Evolutionary conservation across 495 filamentous ascomycete species (phyloP), one percentile per base, ranked within the genome.

Genomic region (Collariella sp.): DNA sequence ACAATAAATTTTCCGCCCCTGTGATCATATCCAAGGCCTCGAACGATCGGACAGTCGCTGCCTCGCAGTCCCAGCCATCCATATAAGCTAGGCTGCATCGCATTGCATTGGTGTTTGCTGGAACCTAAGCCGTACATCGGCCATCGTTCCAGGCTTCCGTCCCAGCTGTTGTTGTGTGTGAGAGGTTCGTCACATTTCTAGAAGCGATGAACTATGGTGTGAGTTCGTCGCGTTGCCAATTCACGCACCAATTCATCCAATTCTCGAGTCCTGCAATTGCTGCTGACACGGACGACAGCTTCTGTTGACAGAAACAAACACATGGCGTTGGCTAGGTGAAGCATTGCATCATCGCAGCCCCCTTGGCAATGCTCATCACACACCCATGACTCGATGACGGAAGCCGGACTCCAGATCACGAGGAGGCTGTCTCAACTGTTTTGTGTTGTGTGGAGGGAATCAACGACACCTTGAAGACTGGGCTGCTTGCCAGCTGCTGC

Each of bases 321-420:
- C 26, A 31, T 31, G 5, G 26, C 26, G 26, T 45, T 26, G 42
- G 20, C 18, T 45, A 9, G 46, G 19, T 23, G 19, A 43, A 22
- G 22, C 34, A 52, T 52, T 52, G 50, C 50, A 52, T 38, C 41
- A 45, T 52, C 40, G 22, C 4, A 2, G 2, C 10, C 5, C 12
- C 33, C 26, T 36, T 36, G 46, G 18, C n/a, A 13, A 15, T 19
- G 31, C 18, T 24, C 2, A 11, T 23, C 34, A 11, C n/a, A n/a
- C n/a, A 40, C 13, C 6, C 39, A 50, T 58, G 62, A 41, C 46
- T 52, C 40, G 52, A 67, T 67, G 64, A 65, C 62, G 65, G 61
- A 60, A 63, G 60, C 62, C 56, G 55, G 44, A 19, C 39, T 36
- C 13, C n/a, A 38, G 62, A 64, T 65, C 65, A 66, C 62, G 58